Evolutionary conservation across 768 basidiomycete species (phyloP).

Genomic region (Suillus variegatus): DNA sequence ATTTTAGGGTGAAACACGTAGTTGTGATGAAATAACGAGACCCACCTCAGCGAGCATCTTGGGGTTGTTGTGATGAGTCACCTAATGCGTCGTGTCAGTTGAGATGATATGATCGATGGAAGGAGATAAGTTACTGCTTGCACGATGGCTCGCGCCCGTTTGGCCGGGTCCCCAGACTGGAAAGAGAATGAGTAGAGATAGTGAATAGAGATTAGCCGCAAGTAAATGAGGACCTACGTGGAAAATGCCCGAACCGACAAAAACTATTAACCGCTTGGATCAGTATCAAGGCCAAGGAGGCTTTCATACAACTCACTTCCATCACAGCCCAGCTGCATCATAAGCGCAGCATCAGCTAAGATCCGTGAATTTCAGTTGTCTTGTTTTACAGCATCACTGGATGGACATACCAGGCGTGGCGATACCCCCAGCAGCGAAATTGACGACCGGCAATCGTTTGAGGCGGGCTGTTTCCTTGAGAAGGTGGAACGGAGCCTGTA

Average conservation of each 20-base stretch:
- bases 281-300: background rate
- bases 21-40: constrained; percentile 7
- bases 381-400: background rate
- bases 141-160: constrained; percentile 93
- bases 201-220: constrained; percentile 5
- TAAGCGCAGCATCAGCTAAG: constrained; percentile 89
- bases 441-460: constrained; percentile 93
- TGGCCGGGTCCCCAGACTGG: constrained; percentile 90
- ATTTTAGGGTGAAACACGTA: constrained; percentile 8
- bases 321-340: constrained; percentile 99
- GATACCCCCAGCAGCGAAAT: constrained; percentile 94
- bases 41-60: constrained; percentile 84
- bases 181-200: background rate
- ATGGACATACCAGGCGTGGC: constrained; percentile 75
- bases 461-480: constrained; percentile 94
- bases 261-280: constrained; percentile 54
- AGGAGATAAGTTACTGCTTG: constrained; percentile 68
- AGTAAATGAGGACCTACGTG: constrained; percentile 52
- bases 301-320: constrained; percentile 61
- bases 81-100: constrained; percentile 40
- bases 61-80: constrained; percentile 95
- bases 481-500: constrained; percentile 92
- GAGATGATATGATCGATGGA: constrained; percentile 2
- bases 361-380: constrained; percentile 2
- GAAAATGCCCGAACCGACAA: constrained; percentile 98